These are phyloP conservation scores for Apophysomyces ossiformis DNA, from an alignment of 371 early-diverging fungal genomes.

Conservation along the genomic window DNA sequence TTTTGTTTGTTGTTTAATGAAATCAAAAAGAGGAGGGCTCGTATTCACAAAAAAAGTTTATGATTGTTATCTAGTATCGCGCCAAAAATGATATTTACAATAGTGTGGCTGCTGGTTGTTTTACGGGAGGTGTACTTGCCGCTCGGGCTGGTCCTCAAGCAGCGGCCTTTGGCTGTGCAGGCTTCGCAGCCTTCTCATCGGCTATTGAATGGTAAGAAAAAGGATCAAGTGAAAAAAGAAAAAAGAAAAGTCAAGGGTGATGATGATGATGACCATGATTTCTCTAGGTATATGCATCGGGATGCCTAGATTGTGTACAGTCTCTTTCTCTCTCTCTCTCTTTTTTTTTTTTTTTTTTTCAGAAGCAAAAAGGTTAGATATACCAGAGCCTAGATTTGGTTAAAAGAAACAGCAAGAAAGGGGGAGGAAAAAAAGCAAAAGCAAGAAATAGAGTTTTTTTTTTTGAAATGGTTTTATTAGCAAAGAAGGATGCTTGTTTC, in stretches of 20 bases:
- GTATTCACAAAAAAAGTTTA: not conserved
- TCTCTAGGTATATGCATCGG: slow-evolving; percentile 1
- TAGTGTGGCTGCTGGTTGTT: slow-evolving; percentile 88
- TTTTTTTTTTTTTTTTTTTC: not conserved
- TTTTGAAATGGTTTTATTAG: no score
- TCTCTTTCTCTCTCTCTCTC: not conserved
- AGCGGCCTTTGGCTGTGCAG: slow-evolving; percentile 84
- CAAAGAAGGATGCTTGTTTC: no score
- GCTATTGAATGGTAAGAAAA: slow-evolving; percentile 84
- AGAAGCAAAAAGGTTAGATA: no score
- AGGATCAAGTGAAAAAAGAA: slow-evolving; percentile 17
- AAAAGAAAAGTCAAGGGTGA: slow-evolving; percentile 19
- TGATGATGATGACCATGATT: not conserved
- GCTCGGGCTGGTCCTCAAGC: slow-evolving; percentile 82
- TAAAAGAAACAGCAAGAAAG: no score
- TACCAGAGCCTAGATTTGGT: no score
- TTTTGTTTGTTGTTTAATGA: not conserved
- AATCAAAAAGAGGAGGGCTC: not conserved
- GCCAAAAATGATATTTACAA: slow-evolving; percentile 95
- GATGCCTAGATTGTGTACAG: not conserved
- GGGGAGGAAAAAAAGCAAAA: no score
- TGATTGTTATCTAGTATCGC: slow-evolving; percentile 67
- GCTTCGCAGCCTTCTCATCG: slow-evolving; percentile 94
- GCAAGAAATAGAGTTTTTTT: no score
- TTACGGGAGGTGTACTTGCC: slow-evolving; percentile 91